Evolutionary conservation across 2,329 filamentous ascomycete species (phyloP), one percentile per base, ranked within the genome.

Genomic region (Scedosporium aurantiacum): DNA sequence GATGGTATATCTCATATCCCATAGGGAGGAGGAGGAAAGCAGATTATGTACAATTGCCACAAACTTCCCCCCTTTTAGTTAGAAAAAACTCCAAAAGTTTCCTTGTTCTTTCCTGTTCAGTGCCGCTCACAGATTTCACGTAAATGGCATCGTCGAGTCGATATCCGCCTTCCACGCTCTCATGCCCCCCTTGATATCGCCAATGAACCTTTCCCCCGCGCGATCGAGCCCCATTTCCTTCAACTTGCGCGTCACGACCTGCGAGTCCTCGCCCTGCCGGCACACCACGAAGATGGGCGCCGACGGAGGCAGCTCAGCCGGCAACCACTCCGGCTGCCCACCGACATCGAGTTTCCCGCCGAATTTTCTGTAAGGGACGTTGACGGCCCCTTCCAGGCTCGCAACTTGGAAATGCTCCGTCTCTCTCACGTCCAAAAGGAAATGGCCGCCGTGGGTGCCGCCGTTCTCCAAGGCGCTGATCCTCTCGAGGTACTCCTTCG

Each of bases 401-500:
- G 88, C 91, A 54, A 97, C 85, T 16, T 88, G 87, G 66, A 90
- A 97, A 63, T 96, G 90, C 28, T 91, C 89, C 67, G 84, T 84
- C 66, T 96, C 91, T 2, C 94, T 81, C 1, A 96, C 91, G 66
- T 97, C 94, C 2, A 97, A 72, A 2, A 97, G 74, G 1, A 90
- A 69, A 60, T 87, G 84, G 5, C 16, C 28, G 32, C 37, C 57
- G 41, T 41, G 63, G 4, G 5, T 16, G 27, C 58, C 58, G 2
- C n/a, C n/a, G n/a, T n/a, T 37, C 28, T 8, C 21, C 43, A 23
- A 52, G 21, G 14, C 28, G 1, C 47, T 14, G 5, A 25, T 25
- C 64, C 7, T 58, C 5, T 70, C 58, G 5, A 66, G 62, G 66
- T 90, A 92, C 4, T 87, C 80, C 0, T 73, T 67, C 0, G 85